A percentile compares a stretch with the other conserved stretches of the same genome.
These are phyloP conservation scores for Phytophthora citricola DNA, from an alignment of 352 stramenopile genomes.

Conservation along the genomic window DNA sequence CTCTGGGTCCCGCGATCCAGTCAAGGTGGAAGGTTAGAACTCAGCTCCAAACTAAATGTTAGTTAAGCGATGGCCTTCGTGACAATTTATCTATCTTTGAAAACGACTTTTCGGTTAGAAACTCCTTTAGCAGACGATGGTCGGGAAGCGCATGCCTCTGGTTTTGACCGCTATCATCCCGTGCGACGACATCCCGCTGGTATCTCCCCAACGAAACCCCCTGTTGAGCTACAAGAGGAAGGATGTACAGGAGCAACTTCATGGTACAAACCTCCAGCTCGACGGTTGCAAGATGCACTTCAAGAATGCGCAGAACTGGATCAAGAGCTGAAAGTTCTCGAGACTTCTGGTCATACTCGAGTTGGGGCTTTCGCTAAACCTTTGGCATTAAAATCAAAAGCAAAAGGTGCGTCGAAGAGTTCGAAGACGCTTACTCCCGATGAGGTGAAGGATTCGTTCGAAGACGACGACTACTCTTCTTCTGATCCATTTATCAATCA, in stretches of 20 bases:
- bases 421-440: not conserved
- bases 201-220: slow-evolving; percentile 29
- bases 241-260: not conserved
- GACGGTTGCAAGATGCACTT: slow-evolving; percentile 27
- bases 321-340: slow-evolving; percentile 65
- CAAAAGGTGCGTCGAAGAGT: slow-evolving; percentile 1
- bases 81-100: slow-evolving; percentile 1
- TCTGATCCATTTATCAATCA: slow-evolving; percentile 63
- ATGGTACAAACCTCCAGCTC: slow-evolving; percentile 31
- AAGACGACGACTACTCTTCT: slow-evolving; percentile 46
- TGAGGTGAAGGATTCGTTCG: slow-evolving; percentile 1
- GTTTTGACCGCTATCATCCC: slow-evolving; percentile 21
- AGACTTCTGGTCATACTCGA: slow-evolving; percentile 63
- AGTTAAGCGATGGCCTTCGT: slow-evolving; percentile 23
- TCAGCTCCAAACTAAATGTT: slow-evolving; percentile 49
- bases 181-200: slow-evolving; percentile 18
- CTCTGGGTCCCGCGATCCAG: slow-evolving; percentile 45
- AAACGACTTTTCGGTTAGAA: slow-evolving; percentile 2
- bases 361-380: slow-evolving; percentile 70
- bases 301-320: slow-evolving; percentile 40
- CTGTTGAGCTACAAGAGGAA: slow-evolving; percentile 6
- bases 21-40: slow-evolving; percentile 35
- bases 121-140: slow-evolving; percentile 23
- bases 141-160: slow-evolving; percentile 21
- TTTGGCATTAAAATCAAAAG: slow-evolving; percentile 37